Evolutionary conservation across 2,329 filamentous ascomycete genomes (phyloP).

Genomic region (Fusarium mundagurra): DNA sequence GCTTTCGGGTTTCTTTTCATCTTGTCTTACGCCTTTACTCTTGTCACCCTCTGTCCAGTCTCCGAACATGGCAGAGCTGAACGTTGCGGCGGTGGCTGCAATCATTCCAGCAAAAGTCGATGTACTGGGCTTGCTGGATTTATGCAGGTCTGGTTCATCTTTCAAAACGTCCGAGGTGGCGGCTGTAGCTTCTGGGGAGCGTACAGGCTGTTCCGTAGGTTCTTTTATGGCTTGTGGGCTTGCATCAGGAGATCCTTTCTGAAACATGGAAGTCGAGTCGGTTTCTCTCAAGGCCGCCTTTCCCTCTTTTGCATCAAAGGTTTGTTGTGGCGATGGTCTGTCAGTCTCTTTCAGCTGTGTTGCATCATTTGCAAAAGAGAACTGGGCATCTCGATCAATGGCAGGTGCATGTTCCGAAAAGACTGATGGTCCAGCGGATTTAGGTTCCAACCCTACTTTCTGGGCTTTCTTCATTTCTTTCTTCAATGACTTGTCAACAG

Average conservation of each 20-base stretch:
- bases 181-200: background rate
- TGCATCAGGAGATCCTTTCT: slow-evolving; percentile 5
- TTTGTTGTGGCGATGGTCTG: background rate
- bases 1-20: slow-evolving; percentile 1
- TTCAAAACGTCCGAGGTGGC: background rate
- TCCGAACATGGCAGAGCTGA: slow-evolving; percentile 22
- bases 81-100: slow-evolving; percentile 37
- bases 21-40: slow-evolving; percentile 50
- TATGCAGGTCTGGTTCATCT: background rate
- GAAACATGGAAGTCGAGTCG: background rate
- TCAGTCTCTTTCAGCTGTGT: background rate
- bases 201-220: background rate
- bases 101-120: slow-evolving; percentile 22
- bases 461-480: slow-evolving; percentile 52
- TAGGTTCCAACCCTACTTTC: slow-evolving; percentile 41
- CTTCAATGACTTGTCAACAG: slow-evolving; percentile 41
- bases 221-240: slow-evolving; percentile 5
- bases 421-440: slow-evolving; percentile 1
- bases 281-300: slow-evolving; percentile 32
- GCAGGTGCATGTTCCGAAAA: background rate
- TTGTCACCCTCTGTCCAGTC: slow-evolving; percentile 47
- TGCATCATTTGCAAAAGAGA: background rate
- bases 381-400: background rate
- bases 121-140: slow-evolving; percentile 2
- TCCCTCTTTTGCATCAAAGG: slow-evolving; percentile 45